These are phyloP conservation scores for Albifimbria verrucaria DNA, from an alignment of 2,329 filamentous ascomycete genomes.

Conservation along the genomic window DNA sequence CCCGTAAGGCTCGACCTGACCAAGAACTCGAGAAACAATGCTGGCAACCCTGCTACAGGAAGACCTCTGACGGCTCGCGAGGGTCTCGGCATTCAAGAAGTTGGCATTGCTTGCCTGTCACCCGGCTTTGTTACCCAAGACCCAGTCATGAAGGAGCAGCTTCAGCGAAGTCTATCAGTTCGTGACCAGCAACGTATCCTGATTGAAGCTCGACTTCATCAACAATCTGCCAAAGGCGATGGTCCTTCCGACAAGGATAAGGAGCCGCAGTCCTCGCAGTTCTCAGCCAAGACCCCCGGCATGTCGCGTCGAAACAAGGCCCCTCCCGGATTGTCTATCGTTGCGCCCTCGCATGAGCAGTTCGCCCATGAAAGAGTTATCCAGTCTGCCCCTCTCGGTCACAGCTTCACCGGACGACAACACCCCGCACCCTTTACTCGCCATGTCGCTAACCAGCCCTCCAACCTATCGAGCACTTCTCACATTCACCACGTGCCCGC, in stretches of 20 bases:
- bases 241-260: conserved; percentile 57
- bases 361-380: conserved; percentile 95
- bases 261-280: conserved; percentile 37
- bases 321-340: conserved; percentile 87
- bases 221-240: conserved; percentile 78
- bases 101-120: conserved; percentile 90
- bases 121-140: conserved; percentile 96
- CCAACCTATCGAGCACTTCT: conserved; percentile 76
- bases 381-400: conserved; percentile 90
- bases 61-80: conserved; percentile 79
- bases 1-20: conserved; percentile 77
- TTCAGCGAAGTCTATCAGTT: conserved; percentile 90
- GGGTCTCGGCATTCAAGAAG: conserved; percentile 80
- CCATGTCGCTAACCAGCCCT: conserved; percentile 77
- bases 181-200: conserved; percentile 92
- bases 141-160: conserved; percentile 91
- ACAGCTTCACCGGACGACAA: conserved; percentile 91
- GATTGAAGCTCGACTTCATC: conserved; percentile 87
- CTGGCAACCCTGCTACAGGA: conserved; percentile 56
- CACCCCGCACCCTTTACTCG: conserved; percentile 72
- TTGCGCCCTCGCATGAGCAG: conserved; percentile 87
- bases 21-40: conserved; percentile 51
- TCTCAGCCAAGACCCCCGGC: conserved; percentile 67
- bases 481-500: conserved; percentile 90
- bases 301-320: conserved; percentile 74